Evolutionary conservation across 2,329 filamentous ascomycete species (phyloP).

Genomic region (Neofusicoccum cordaticola): DNA sequence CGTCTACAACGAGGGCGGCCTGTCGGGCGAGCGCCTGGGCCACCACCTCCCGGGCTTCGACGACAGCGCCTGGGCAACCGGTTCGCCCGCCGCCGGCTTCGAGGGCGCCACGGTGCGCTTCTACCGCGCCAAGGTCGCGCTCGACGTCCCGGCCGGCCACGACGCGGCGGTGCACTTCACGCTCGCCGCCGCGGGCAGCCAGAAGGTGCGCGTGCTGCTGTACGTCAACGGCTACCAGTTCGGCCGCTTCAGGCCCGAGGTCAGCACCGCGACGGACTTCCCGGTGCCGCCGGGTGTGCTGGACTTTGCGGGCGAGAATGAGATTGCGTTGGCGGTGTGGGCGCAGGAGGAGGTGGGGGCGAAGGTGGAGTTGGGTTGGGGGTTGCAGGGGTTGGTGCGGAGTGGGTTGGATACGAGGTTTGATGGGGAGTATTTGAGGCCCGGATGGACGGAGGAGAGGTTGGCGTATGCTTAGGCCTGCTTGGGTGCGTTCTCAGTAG

Average conservation of each 20-base stretch:
- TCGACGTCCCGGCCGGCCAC: slow-evolving; percentile 50
- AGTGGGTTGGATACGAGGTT: slow-evolving; percentile 54
- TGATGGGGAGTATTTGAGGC: slow-evolving; percentile 49
- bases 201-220: slow-evolving; percentile 53
- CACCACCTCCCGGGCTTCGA: slow-evolving; percentile 59
- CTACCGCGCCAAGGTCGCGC: slow-evolving; percentile 53
- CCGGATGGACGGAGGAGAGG: slow-evolving; percentile 47
- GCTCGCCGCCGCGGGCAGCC: slow-evolving; percentile 45
- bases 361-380: slow-evolving; percentile 50
- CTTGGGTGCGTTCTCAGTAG: too few relatives aligned
- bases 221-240: slow-evolving; percentile 66
- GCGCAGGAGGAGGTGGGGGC: slow-evolving; percentile 54
- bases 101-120: slow-evolving; percentile 52
- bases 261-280: slow-evolving; percentile 60
- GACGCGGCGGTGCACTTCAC: slow-evolving; percentile 58
- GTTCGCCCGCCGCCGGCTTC: slow-evolving; percentile 41
- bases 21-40: slow-evolving; percentile 57
- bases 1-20: slow-evolving; percentile 56
- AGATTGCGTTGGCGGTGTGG: slow-evolving; percentile 59
- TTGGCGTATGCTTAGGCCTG: slow-evolving; percentile 28
- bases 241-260: slow-evolving; percentile 57
- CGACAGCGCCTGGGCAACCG: slow-evolving; percentile 43
- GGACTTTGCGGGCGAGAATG: slow-evolving; percentile 58
- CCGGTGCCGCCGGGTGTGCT: slow-evolving; percentile 60
- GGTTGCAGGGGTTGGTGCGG: slow-evolving; percentile 52